Evolutionary conservation across 2,329 filamentous ascomycete species (phyloP).

Genomic region (Fusarium agapanthi): DNA sequence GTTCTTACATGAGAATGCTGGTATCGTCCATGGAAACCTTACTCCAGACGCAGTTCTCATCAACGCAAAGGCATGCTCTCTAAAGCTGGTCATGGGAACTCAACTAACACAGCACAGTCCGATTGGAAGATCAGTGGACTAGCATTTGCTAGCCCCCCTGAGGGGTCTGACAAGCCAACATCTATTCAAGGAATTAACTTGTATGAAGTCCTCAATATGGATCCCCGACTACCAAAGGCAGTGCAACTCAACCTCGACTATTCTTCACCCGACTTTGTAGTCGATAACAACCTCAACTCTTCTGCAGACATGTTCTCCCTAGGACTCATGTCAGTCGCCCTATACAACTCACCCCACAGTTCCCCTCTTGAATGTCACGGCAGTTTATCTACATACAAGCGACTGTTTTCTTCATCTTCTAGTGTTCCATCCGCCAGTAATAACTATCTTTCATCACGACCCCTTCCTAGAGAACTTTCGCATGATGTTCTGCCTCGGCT

Average conservation of each 20-base stretch:
- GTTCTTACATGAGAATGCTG: slow-evolving; percentile 94
- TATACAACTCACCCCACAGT: slow-evolving; percentile 93
- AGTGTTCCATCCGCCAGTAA: slow-evolving; percentile 82
- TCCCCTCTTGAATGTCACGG: slow-evolving; percentile 86
- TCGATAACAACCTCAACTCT: slow-evolving; percentile 86
- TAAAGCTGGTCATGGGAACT: not conserved
- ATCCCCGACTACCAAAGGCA: slow-evolving; percentile 79
- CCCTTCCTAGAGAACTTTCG: slow-evolving; percentile 81
- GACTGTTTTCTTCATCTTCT: slow-evolving; percentile 80
- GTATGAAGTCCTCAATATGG: slow-evolving; percentile 84
- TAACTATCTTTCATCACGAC: slow-evolving; percentile 82
- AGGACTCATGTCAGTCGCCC: slow-evolving; percentile 84
- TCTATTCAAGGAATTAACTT: slow-evolving; percentile 83
- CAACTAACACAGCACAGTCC: slow-evolving; percentile 64
- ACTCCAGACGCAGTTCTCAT: slow-evolving; percentile 94
- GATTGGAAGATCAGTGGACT: slow-evolving; percentile 99
- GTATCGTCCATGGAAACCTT: slow-evolving; percentile 91
- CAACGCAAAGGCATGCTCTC: slow-evolving; percentile 79
- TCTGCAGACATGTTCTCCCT: slow-evolving; percentile 94
- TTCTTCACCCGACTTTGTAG: slow-evolving; percentile 90
- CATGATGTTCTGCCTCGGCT: slow-evolving; percentile 82
- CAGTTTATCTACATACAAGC: slow-evolving; percentile 85
- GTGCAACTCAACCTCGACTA: slow-evolving; percentile 95
- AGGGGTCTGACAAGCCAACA: slow-evolving; percentile 76
- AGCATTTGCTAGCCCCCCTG: slow-evolving; percentile 84